Conservation (phyloP, 495 filamentous ascomycete genomes). For the Saxophila tyrrhenica region DNA sequence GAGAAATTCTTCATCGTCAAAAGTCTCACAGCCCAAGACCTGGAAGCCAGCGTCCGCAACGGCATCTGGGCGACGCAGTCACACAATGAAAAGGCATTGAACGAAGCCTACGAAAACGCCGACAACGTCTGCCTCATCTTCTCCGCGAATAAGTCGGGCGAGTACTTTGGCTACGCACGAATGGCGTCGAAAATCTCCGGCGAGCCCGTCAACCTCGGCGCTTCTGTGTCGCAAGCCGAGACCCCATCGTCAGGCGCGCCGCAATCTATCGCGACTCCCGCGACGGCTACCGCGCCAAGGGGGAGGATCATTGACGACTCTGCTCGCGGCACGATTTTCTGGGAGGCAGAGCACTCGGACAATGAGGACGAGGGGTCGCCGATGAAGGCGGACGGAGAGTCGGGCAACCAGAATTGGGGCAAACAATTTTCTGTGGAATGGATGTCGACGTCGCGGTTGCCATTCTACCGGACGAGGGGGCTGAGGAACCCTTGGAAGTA, state of each 20-base stretch:
- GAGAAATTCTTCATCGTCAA: slow-evolving; percentile 91
- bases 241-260: slow-evolving; percentile 51
- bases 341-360: slow-evolving; percentile 62
- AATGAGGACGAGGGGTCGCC: slow-evolving; percentile 26
- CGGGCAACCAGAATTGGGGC: slow-evolving; percentile 56
- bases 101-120: slow-evolving; percentile 73
- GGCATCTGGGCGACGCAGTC: slow-evolving; percentile 90
- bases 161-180: slow-evolving; percentile 91
- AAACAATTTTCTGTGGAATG: slow-evolving; percentile 91
- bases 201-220: slow-evolving; percentile 36
- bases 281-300: slow-evolving; percentile 68
- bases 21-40: slow-evolving; percentile 86
- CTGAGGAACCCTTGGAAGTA: slow-evolving; percentile 87
- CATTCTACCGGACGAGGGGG: slow-evolving; percentile 83
- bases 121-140: slow-evolving; percentile 94
- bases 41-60: slow-evolving; percentile 79
- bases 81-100: slow-evolving; percentile 78
- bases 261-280: slow-evolving; percentile 63
- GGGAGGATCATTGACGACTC: slow-evolving; percentile 91
- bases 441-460: slow-evolving; percentile 73
- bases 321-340: slow-evolving; percentile 87
- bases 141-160: slow-evolving; percentile 94
- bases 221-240: slow-evolving; percentile 43
- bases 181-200: slow-evolving; percentile 82
- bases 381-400: slow-evolving; percentile 29